These are phyloP conservation scores for Epichloe typhina DNA, from an alignment of 2,329 filamentous ascomycete genomes.

Conservation along the genomic window DNA sequence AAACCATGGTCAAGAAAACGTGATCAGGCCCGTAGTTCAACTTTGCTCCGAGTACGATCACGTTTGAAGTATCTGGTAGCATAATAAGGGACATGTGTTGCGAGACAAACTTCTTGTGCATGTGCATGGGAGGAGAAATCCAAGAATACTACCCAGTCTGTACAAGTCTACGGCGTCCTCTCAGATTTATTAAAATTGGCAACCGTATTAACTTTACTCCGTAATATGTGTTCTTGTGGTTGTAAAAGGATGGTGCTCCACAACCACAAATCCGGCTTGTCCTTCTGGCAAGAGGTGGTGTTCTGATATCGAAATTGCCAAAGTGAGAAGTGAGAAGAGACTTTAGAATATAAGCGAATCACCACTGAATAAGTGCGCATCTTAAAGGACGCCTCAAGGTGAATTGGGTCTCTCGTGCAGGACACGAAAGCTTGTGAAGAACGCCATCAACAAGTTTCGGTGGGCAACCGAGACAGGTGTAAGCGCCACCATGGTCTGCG, in stretches of 20 bases:
- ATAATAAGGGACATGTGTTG: background rate
- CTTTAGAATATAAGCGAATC: background rate
- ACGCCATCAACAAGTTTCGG: background rate
- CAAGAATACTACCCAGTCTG: too few species aligned
- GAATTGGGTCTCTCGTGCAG: background rate
- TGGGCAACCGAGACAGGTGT: background rate
- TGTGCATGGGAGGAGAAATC: background rate
- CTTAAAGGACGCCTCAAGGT: background rate
- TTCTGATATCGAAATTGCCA: too few species aligned
- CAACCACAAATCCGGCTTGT: background rate
- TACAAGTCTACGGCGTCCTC: too few species aligned
- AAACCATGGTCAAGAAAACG: background rate
- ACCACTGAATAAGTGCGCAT: background rate
- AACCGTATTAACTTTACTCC: too few species aligned
- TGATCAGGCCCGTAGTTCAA: background rate
- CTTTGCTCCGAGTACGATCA: background rate
- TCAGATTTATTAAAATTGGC: too few species aligned
- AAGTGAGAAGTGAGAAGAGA: background rate
- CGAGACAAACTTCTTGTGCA: background rate
- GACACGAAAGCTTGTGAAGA: background rate
- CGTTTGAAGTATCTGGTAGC: conserved; percentile 4
- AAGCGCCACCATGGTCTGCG: background rate
- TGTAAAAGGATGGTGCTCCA: background rate
- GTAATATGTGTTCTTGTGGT: too few species aligned
- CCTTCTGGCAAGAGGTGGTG: background rate